Conservation (phyloP, 345 rosid species). For the Pistacia integerrima region DNA sequence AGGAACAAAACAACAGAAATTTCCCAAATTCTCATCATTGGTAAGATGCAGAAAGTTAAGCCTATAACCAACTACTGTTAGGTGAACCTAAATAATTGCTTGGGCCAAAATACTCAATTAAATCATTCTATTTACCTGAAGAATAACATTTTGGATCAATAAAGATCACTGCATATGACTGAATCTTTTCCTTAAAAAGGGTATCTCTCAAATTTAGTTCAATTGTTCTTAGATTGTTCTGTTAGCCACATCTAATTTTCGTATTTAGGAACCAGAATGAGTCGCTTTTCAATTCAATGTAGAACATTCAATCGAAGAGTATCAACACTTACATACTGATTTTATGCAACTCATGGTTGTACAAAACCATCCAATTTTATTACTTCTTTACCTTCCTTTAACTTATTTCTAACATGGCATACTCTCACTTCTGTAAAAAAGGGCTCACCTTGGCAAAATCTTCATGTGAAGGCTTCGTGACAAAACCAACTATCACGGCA, state of each 20-base stretch:
- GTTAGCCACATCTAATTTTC: neutral
- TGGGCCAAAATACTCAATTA: neutral
- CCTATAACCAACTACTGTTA: neutral
- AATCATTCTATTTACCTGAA: neutral
- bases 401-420: neutral
- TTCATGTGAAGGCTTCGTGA: slow-evolving; percentile 90
- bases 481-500: slow-evolving; percentile 65
- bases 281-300: neutral
- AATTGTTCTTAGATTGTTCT: too few relatives aligned
- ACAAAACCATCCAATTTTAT: neutral
- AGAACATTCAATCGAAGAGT: neutral
- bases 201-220: neutral
- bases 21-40: neutral
- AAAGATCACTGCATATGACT: neutral
- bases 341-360: neutral
- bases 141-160: neutral
- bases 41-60: neutral
- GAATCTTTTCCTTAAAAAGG: neutral
- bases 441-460: slow-evolving; percentile 81
- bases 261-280: neutral
- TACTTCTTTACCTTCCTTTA: neutral
- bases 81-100: neutral
- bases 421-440: neutral
- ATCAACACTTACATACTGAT: neutral
- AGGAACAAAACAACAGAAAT: neutral